These are phyloP conservation scores for Amanita molliuscula DNA, from an alignment of 768 basidiomycete species.

Conservation along the genomic window DNA sequence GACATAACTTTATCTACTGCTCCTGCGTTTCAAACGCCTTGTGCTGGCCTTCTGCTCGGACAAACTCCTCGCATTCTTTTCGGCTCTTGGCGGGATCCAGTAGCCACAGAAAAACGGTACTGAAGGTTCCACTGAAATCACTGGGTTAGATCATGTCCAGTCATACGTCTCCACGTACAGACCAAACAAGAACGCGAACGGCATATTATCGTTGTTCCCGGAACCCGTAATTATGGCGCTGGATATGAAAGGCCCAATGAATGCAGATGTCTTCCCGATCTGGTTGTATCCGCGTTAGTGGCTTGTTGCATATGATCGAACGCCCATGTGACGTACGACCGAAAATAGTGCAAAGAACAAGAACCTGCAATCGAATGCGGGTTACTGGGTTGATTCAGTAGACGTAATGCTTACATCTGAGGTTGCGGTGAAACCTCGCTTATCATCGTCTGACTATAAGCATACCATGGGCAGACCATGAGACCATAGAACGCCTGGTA, in stretches of 20 bases:
- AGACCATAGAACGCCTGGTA: constrained; percentile 66
- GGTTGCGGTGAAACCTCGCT: constrained; percentile 65
- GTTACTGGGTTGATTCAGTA: neutral
- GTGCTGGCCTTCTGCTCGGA: constrained; percentile 36
- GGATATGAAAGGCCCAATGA: constrained; percentile 68
- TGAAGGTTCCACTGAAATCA: constrained; percentile 34
- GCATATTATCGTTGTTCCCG: constrained; percentile 62
- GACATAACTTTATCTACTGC: neutral
- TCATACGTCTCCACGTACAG: constrained; percentile 33
- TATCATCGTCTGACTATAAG: constrained; percentile 78
- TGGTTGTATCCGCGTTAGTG: constrained; percentile 11
- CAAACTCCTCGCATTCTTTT: constrained; percentile 51
- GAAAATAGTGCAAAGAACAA: constrained; percentile 70
- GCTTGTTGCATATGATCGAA: neutral
- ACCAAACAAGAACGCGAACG: constrained; percentile 63
- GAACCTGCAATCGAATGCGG: constrained; percentile 29
- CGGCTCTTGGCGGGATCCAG: constrained; percentile 59
- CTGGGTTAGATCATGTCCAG: neutral
- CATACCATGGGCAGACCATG: constrained; percentile 73
- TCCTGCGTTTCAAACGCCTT: constrained; percentile 13
- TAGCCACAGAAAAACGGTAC: constrained; percentile 49
- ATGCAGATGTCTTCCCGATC: constrained; percentile 69
- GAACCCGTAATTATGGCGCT: constrained; percentile 65
- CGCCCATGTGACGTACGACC: constrained; percentile 30
- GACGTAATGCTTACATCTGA: constrained; percentile 43